A percentile compares a stretch with the other conserved stretches of the same genome.
Evolutionary conservation across 2,329 filamentous ascomycete genomes (phyloP).

Genomic region (Ophiostoma populinum): DNA sequence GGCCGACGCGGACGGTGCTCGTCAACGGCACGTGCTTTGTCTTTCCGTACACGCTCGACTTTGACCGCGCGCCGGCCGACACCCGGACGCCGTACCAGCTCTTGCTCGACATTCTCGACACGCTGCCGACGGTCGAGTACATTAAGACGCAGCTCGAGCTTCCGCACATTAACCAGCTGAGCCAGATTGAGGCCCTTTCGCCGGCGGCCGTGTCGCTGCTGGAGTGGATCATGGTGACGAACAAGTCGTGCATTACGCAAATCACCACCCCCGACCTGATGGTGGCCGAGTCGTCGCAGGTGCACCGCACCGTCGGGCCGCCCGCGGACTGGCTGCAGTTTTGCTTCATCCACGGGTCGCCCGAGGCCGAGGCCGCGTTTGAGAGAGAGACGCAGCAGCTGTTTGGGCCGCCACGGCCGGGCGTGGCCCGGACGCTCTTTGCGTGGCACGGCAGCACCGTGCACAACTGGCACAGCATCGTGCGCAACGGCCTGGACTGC

Average conservation of each 20-base stretch:
- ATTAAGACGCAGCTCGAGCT: constrained; percentile 34
- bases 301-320: background rate
- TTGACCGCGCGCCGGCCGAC: constrained; percentile 36
- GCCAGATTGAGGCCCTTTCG: constrained; percentile 35
- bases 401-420: too few relatives aligned
- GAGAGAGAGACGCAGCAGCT: too few relatives aligned
- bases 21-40: too few relatives aligned
- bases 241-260: constrained; percentile 70
- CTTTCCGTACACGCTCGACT: constrained; percentile 21
- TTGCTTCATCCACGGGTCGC: constrained; percentile 71
- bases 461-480: constrained; percentile 77
- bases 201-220: constrained; percentile 50
- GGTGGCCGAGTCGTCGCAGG: background rate
- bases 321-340: constrained; percentile 54
- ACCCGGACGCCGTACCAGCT: constrained; percentile 26
- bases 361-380: constrained; percentile 71
- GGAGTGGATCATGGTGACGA: constrained; percentile 80
- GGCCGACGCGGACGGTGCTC: too few relatives aligned
- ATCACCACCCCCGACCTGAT: constrained; percentile 30
- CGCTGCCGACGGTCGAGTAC: constrained; percentile 41
- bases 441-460: constrained; percentile 73
- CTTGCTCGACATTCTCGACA: constrained; percentile 32
- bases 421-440: constrained; percentile 57
- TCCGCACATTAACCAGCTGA: constrained; percentile 23
- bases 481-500: constrained; percentile 67